Evolutionary conservation across 768 basidiomycete genomes (phyloP).

Genomic region (Lactarius trivialis): DNA sequence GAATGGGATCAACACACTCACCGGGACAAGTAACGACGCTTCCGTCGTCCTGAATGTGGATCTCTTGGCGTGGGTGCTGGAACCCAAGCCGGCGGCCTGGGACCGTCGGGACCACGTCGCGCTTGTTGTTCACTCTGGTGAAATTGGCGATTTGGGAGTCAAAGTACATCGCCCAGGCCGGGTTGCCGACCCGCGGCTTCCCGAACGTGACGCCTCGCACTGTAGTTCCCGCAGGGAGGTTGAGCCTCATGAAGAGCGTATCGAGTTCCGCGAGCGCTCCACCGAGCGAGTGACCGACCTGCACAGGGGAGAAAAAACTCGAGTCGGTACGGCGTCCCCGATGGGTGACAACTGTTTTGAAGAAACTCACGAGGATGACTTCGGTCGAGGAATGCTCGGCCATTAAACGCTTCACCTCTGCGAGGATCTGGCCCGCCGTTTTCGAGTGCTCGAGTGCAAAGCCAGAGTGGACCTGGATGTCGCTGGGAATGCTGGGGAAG

Average conservation of each 20-base stretch:
- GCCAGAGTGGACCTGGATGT: slow-evolving; percentile 10
- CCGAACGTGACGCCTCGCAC: slow-evolving; percentile 20
- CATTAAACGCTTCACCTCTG: slow-evolving; percentile 13
- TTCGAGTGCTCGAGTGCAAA: slow-evolving; percentile 16
- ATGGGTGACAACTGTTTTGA: neutral
- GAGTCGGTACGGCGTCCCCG: neutral
- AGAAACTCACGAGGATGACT: slow-evolving; percentile 13
- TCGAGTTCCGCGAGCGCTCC: slow-evolving; percentile 22
- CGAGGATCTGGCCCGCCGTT: slow-evolving; percentile 15
- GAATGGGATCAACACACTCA: neutral
- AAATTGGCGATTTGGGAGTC: slow-evolving; percentile 20
- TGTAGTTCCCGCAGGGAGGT: slow-evolving; percentile 11
- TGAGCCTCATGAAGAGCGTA: slow-evolving; percentile 16
- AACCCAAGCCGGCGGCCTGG: slow-evolving; percentile 18
- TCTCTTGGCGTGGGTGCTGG: slow-evolving; percentile 10
- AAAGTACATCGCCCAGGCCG: slow-evolving; percentile 11
- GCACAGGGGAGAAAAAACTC: neutral
- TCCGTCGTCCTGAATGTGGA: slow-evolving; percentile 16
- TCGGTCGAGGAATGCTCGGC: neutral
- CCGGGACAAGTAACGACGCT: slow-evolving; percentile 14
- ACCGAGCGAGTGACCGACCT: slow-evolving; percentile 21
- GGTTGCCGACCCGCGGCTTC: slow-evolving; percentile 21
- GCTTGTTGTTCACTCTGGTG: slow-evolving; percentile 18
- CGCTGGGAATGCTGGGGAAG: slow-evolving; percentile 11
- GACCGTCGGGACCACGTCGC: slow-evolving; percentile 16